Conservation (phyloP, 108 stramenopile genomes). For the Pseudonitzschia pungens region DNA sequence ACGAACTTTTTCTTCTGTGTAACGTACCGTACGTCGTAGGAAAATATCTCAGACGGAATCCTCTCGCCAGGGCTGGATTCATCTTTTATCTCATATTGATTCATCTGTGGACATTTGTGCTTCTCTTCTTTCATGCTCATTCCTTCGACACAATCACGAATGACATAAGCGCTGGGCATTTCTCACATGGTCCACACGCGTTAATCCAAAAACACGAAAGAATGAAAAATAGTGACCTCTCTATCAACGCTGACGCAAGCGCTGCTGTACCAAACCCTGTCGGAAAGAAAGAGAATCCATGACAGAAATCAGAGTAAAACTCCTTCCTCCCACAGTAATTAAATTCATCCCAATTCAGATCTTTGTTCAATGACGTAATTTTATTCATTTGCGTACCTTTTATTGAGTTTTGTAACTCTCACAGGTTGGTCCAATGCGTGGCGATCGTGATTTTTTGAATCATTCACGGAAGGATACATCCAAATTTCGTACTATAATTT, state of each 20-base stretch:
- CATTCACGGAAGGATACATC: no score
- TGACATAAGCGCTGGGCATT: slow-evolving; percentile 14
- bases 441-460: no score
- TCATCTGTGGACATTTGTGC: slow-evolving; percentile 80
- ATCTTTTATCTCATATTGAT: slow-evolving; percentile 71
- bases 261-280: not conserved
- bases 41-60: slow-evolving; percentile 68
- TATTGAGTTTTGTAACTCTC: no score
- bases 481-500: no score
- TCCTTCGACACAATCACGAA: slow-evolving; percentile 52
- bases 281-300: not conserved
- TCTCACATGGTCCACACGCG: slow-evolving; percentile 48
- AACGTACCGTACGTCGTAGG: no score
- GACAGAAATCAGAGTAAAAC: no score
- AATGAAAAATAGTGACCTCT: not conserved
- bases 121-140: slow-evolving; percentile 84
- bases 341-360: no score
- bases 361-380: no score
- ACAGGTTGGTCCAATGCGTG: no score
- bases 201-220: slow-evolving; percentile 32
- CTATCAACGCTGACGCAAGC: not conserved
- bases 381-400: no score
- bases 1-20: not conserved
- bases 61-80: slow-evolving; percentile 70
- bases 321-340: no score